Conservation (phyloP, 208 protist genomes). For the Plasmodiophora brassicae region DNA sequence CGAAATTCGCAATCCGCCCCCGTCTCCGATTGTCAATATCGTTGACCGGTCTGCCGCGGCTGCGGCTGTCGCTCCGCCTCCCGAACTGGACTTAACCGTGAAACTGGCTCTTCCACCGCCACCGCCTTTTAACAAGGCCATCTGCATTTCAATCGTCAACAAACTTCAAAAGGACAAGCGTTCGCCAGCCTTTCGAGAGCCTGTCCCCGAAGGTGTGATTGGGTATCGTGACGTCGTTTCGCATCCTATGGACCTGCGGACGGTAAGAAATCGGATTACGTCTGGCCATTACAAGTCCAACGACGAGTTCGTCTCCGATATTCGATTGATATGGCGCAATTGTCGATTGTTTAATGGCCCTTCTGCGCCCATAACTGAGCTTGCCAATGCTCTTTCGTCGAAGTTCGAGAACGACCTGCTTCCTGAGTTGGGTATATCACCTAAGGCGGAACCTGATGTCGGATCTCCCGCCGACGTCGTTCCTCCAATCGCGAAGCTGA, state of each 20-base stretch:
- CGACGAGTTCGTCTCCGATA: neutral
- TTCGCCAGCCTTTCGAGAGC: neutral
- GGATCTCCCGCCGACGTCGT: too few species aligned
- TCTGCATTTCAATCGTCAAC: neutral
- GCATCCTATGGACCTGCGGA: neutral
- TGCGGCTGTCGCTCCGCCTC: neutral
- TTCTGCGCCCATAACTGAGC: neutral
- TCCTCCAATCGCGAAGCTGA: too few species aligned
- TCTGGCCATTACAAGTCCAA: neutral
- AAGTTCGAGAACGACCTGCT: conserved; percentile 24
- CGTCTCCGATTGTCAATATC: neutral
- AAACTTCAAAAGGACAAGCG: conserved; percentile 15
- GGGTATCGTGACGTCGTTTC: neutral
- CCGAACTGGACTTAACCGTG: neutral
- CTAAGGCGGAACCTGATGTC: too few species aligned
- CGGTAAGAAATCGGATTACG: neutral
- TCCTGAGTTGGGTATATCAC: neutral
- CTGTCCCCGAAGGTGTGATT: neutral
- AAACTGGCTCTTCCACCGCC: neutral
- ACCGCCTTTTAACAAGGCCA: neutral
- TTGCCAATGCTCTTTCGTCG: neutral
- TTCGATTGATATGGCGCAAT: neutral
- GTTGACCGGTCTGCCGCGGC: neutral
- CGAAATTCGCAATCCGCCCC: too few species aligned
- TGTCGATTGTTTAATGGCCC: neutral